Conservation (phyloP, 768 basidiomycete species). For the Clitopilus passeckerianus region DNA sequence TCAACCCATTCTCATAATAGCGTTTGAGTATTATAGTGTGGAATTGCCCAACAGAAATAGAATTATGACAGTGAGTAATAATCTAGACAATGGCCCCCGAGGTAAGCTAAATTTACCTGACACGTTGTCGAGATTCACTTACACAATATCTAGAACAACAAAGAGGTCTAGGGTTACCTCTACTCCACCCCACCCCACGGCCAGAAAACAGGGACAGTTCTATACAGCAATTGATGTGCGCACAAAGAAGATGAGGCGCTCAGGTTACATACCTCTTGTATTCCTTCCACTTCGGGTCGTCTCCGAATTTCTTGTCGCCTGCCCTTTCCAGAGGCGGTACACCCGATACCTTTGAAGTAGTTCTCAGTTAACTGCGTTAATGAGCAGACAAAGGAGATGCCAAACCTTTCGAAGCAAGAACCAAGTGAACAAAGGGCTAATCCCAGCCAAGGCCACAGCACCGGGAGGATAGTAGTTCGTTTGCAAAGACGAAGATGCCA, state of each 20-base stretch:
- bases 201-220: neutral
- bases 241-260: neutral
- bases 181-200: neutral
- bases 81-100: too few species aligned
- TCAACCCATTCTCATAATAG: too few species aligned
- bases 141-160: neutral
- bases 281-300: conserved; percentile 1
- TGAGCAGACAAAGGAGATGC: neutral
- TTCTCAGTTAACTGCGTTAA: neutral
- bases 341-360: neutral
- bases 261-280: neutral
- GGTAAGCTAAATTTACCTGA: too few species aligned
- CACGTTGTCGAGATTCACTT: too few species aligned
- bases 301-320: conserved; percentile 1
- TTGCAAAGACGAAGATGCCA: neutral
- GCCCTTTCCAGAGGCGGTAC: neutral
- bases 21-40: too few species aligned
- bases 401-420: neutral
- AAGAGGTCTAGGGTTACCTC: neutral
- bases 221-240: neutral
- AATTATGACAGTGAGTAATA: too few species aligned
- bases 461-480: neutral
- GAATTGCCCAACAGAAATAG: too few species aligned
- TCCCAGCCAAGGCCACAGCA: neutral
- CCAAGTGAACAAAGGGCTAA: neutral